These are phyloP conservation scores for Daldinia concentrica DNA, from an alignment of 495 filamentous ascomycete species.

Conservation along the genomic window DNA sequence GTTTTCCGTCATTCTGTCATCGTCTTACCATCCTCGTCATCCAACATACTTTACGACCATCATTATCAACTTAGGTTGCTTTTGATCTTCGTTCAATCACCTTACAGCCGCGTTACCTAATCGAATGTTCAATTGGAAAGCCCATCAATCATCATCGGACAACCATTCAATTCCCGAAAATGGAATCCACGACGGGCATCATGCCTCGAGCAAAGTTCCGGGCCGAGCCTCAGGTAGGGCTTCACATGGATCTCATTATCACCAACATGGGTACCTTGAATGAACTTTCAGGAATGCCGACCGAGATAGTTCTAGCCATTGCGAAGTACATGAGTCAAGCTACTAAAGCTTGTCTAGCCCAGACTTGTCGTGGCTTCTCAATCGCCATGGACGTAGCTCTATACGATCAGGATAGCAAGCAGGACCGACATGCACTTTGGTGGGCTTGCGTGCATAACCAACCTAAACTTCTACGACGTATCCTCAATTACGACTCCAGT, in stretches of 20 bases:
- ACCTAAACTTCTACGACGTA: neutral
- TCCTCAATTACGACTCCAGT: neutral
- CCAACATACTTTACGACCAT: neutral
- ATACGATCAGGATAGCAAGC: constrained; percentile 2
- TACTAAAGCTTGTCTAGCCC: constrained; percentile 5
- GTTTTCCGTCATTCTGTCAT: neutral
- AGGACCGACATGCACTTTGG: constrained; percentile 16
- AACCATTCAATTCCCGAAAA: neutral
- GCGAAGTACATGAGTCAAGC: constrained; percentile 1
- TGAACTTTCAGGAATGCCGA: neutral
- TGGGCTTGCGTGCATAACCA: constrained; percentile 15
- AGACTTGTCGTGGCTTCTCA: neutral
- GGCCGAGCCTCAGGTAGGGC: neutral
- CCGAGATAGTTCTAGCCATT: neutral
- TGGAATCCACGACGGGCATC: neutral
- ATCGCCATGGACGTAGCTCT: neutral
- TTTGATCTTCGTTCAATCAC: neutral
- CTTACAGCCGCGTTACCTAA: neutral
- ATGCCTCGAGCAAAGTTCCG: neutral
- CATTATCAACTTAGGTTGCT: neutral
- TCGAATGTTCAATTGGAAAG: neutral
- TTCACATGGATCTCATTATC: neutral
- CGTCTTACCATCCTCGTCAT: neutral
- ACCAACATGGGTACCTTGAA: neutral
- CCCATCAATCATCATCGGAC: neutral